These are phyloP conservation scores for Coemansia sp. DNA, from an alignment of 192 early-diverging fungal genomes.

Conservation along the genomic window DNA sequence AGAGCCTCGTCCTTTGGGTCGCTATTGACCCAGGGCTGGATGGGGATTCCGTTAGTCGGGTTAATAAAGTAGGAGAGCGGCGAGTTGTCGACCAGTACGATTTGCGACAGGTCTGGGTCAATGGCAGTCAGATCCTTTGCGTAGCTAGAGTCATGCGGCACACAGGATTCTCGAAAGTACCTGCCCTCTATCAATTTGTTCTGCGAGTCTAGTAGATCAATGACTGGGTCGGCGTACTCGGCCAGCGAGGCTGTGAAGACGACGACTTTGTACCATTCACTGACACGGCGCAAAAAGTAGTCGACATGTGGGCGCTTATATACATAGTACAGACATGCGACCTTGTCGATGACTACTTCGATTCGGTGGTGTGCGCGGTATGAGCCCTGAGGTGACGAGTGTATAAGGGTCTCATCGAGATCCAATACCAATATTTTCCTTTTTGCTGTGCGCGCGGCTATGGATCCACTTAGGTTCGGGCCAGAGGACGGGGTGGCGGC, in stretches of 20 bases:
- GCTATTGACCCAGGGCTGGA: slow-evolving; percentile 68
- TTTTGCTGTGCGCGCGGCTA: slow-evolving; percentile 22
- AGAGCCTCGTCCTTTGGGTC: slow-evolving; percentile 69
- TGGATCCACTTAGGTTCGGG: neutral
- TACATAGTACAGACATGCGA: slow-evolving; percentile 63
- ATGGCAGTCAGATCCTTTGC: slow-evolving; percentile 68
- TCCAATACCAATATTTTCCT: slow-evolving; percentile 65
- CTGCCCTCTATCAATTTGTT: slow-evolving; percentile 61
- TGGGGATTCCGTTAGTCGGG: slow-evolving; percentile 70
- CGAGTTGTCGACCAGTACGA: slow-evolving; percentile 72
- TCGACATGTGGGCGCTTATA: slow-evolving; percentile 64
- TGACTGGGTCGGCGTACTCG: slow-evolving; percentile 66
- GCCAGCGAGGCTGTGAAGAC: slow-evolving; percentile 74
- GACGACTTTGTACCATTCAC: slow-evolving; percentile 68
- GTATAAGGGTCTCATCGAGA: slow-evolving; percentile 71
- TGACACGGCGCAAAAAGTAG: slow-evolving; percentile 63
- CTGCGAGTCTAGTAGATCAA: slow-evolving; percentile 63
- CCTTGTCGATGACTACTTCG: slow-evolving; percentile 65
- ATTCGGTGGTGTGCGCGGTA: slow-evolving; percentile 65
- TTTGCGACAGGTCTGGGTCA: slow-evolving; percentile 64
- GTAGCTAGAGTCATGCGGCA: slow-evolving; percentile 65
- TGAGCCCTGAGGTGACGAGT: slow-evolving; percentile 61
- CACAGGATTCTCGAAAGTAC: slow-evolving; percentile 68
- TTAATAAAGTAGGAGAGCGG: slow-evolving; percentile 76
- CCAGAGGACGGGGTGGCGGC: neutral